Conservation (phyloP, 2,329 filamentous ascomycete species). For the Parastagonospora nodorum region DNA sequence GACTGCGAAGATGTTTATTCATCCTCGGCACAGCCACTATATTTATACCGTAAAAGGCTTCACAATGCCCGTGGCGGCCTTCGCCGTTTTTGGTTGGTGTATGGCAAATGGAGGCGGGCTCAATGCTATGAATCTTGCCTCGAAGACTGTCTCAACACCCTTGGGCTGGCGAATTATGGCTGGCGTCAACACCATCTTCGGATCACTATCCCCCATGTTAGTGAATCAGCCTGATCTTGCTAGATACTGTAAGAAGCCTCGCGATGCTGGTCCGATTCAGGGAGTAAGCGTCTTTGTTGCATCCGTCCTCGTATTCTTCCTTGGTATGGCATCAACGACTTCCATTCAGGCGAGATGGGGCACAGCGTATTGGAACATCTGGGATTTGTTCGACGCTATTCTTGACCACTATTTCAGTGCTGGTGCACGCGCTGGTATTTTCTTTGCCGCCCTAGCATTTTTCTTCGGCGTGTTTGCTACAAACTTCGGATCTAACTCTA, state of each 20-base stretch:
- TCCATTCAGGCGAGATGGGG: conserved; percentile 45
- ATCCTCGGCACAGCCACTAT: conserved; percentile 37
- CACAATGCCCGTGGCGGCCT: conserved; percentile 40
- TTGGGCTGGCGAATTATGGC: conserved; percentile 48
- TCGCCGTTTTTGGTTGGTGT: conserved; percentile 44
- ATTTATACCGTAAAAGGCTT: conserved; percentile 35
- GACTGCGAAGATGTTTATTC: conserved; percentile 29
- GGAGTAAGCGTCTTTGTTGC: conserved; percentile 45
- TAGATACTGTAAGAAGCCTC: conserved; percentile 44
- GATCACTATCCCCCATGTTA: conserved; percentile 47
- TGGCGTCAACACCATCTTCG: conserved; percentile 51
- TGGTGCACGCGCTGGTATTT: conserved; percentile 46
- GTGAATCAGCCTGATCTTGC: conserved; percentile 52
- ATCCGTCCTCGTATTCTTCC: conserved; percentile 48
- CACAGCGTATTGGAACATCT: conserved; percentile 52
- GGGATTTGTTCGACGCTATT: conserved; percentile 53
- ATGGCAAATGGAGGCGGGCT: conserved; percentile 42
- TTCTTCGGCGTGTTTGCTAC: conserved; percentile 51
- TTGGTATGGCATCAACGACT: conserved; percentile 47
- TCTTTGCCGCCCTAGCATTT: conserved; percentile 45
- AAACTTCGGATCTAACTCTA: conserved; percentile 50
- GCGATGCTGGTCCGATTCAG: conserved; percentile 37
- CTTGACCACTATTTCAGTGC: conserved; percentile 48
- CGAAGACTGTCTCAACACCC: conserved; percentile 14
- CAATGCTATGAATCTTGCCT: conserved; percentile 16